phyloP scores from a whole-genome alignment of 495 filamentous ascomycete genomes.

The Aspergillus funiculosus region DNA sequence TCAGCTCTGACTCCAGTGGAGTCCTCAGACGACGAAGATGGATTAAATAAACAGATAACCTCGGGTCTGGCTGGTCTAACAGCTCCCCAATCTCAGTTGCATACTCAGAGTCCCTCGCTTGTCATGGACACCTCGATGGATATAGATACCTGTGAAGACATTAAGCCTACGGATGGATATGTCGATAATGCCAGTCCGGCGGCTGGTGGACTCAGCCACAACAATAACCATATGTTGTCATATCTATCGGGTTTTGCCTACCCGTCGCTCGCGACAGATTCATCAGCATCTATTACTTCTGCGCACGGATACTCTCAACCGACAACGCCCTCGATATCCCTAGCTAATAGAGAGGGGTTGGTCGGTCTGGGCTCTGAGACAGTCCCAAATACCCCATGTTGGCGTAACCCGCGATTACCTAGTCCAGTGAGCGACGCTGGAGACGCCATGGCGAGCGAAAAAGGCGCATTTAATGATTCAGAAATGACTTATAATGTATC shows the following conservation, averaged over 20 bases:
- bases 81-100: constrained; percentile 1
- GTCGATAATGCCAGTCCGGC: constrained; percentile 22
- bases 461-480: constrained; percentile 18
- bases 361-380: neutral
- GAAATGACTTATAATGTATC: constrained; percentile 21
- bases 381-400: constrained; percentile 34
- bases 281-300: constrained; percentile 20
- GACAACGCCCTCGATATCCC: neutral
- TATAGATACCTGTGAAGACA: constrained; percentile 49
- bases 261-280: too few species aligned
- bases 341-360: neutral
- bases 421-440: constrained; percentile 68
- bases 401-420: constrained; percentile 54
- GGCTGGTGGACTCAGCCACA: neutral
- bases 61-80: neutral
- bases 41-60: neutral
- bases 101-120: neutral
- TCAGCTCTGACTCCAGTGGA: constrained; percentile 38
- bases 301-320: constrained; percentile 22
- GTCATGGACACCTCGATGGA: constrained; percentile 32
- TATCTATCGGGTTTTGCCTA: too few species aligned
- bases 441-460: constrained; percentile 40
- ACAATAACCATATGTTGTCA: neutral
- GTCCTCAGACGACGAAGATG: constrained; percentile 31
- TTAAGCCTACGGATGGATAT: constrained; percentile 27